Base-by-base conservation (phyloP, 2,329 filamentous ascomycete species). In the Dothideomycetidae sp. region DNA sequence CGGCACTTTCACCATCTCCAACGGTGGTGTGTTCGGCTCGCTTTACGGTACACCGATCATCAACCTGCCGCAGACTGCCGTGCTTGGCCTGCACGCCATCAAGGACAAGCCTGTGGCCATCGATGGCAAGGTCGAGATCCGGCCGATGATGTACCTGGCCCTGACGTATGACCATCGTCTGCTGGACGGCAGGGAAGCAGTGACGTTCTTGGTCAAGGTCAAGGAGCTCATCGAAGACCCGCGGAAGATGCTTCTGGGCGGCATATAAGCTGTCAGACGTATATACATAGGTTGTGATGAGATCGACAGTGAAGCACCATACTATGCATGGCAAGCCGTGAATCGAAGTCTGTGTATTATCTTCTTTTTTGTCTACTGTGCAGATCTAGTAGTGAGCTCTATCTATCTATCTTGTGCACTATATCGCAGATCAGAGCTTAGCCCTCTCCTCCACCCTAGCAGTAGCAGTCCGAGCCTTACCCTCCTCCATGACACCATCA, bases 121-220 rank as follows among this genome's bases (percentile, higher is more conserved):
- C 44, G 85, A 96, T 53, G 90, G 90, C 54, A 92, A 94, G 67
- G 70, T 96, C 41, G 86, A 94, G 60, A 82, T 93, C 50, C 75
- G 90, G 48, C 90, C 90, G 63, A 96, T 98, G 85, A 98, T 98
- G 90, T 96, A 93, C 61, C 73, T 98, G 46, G 90, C 90, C 29
- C 71, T 98, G 42, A 98, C 90, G 10, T 98, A 98, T 56, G 90
- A 98, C 59, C 90, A 98, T 65, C 81, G 90, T 56, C 74, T 98
- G 34, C 70, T 98, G 15, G 90, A 96, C 59, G 90, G 90, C 35
- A 76, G 88, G 56, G 88, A 96, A 66, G 90, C 88, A 32, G 85
- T 93, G 29, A 90, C 88, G 44, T 96, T 96, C 71, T 68, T 96
- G 49, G 80, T 96, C 44, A 93, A 93, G 73, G 61, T 98, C 53